A percentile compares a stretch with the other conserved stretches of the same genome.
These are phyloP conservation scores for Cicer arietinum DNA, from an alignment of 306 rosid species.

Conservation along the genomic window DNA sequence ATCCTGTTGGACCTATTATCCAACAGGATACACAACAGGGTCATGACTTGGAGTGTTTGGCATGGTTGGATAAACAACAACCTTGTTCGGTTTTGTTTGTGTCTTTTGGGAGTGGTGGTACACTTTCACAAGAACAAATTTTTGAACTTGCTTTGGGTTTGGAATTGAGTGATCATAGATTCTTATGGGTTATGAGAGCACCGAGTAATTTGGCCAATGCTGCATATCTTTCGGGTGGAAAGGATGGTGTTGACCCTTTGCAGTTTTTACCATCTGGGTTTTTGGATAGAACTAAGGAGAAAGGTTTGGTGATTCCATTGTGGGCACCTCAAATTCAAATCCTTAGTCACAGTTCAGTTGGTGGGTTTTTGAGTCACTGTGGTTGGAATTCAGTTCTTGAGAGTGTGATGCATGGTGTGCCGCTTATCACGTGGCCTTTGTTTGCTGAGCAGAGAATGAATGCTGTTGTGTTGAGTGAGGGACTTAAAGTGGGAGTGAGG, in stretches of 20 bases:
- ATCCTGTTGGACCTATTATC: slow-evolving; percentile 40
- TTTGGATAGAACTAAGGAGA: slow-evolving; percentile 31
- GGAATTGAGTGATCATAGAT: slow-evolving; percentile 30
- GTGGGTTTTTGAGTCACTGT: slow-evolving; percentile 40
- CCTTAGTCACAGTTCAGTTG: slow-evolving; percentile 28
- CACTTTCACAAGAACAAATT: slow-evolving; percentile 25
- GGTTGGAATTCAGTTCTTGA: slow-evolving; percentile 35
- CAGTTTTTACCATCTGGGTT: slow-evolving; percentile 27
- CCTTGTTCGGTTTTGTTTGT: slow-evolving; percentile 44
- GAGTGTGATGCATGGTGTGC: slow-evolving; percentile 32
- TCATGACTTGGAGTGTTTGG: slow-evolving; percentile 1
- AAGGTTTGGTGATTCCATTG: slow-evolving; percentile 30
- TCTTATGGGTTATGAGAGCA: slow-evolving; percentile 28
- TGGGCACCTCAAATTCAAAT: slow-evolving; percentile 43
- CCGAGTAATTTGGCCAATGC: background rate
- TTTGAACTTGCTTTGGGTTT: slow-evolving; percentile 26
- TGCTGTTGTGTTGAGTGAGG: slow-evolving; percentile 28
- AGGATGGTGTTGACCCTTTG: slow-evolving; percentile 4
- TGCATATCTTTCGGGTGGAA: background rate
- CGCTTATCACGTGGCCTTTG: slow-evolving; percentile 39
- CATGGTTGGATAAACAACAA: slow-evolving; percentile 47
- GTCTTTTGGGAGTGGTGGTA: slow-evolving; percentile 48
- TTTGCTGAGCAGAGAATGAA: slow-evolving; percentile 43
- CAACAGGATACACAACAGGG: background rate
- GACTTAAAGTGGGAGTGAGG: slow-evolving; percentile 37